Evolutionary conservation across 2,329 filamentous ascomycete species (phyloP), one percentile per base, ranked within the genome.

Genomic region (Cladosporium oxysporum): DNA sequence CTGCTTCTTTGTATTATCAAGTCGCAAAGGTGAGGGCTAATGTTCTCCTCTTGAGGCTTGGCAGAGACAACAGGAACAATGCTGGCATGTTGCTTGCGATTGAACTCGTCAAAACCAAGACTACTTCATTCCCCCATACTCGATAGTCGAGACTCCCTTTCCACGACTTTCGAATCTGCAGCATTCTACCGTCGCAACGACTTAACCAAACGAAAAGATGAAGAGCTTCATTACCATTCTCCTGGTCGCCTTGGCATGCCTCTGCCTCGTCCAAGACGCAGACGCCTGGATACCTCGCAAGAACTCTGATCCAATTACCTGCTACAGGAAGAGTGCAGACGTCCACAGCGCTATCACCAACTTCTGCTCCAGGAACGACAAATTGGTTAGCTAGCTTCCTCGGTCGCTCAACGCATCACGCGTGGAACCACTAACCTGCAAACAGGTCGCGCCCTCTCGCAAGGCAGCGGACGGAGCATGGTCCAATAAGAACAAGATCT

Each of bases 211-310:
- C 37, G n/a, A 5, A 41, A 41, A 3, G 3, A 62, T 62, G 60
- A 62, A 55, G 23, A 18, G 12, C 31, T 41, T 62, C 49, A 18
- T 55, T 18, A 44, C 60, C 6, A 21, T 53, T 21, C n/a, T 62
- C 49, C 50, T 53, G 47, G 49, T 44, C 21, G 21, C 28, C 14
- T 10, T 62, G 23, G 60, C 60, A 49, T 53, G 23, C 49, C 60
- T 62, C 47, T 62, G 60, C 60, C 60, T 55, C 14, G 33, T 62
- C 18, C 60, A 53, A 14, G 23, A 23, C 21, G 35, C 60, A 33
- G 23, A 37, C 31, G 60, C 60, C 21, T 55, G 60, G 60, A 28
- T 44, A 35, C 18, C 14, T 11, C 47, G 23, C 33, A 26, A 44
- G 18, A 41, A 26, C 21, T 11, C 16, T 50, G 60, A 62, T 37